phyloP scores from a whole-genome alignment of 176 grass and related monocot species.

The Rhynchospora tenuis region DNA sequence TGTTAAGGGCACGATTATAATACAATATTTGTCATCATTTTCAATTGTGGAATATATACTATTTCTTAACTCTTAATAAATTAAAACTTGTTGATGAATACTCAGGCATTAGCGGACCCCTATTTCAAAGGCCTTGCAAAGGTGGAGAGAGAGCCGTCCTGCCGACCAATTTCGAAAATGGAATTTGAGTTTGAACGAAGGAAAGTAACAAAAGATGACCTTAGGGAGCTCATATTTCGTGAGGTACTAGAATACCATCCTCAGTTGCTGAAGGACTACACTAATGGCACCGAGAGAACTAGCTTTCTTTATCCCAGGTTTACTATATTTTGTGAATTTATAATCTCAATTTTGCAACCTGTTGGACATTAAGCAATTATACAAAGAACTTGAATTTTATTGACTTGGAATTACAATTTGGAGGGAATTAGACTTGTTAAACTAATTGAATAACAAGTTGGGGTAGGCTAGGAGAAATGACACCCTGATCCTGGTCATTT shows the following conservation, averaged over 20 bases:
- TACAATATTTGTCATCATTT: neutral
- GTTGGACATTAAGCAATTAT: neutral
- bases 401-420: neutral
- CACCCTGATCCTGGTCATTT: too few relatives aligned
- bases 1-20: neutral
- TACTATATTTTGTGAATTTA: neutral
- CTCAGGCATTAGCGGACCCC: constrained; percentile 72
- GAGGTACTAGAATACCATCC: constrained; percentile 96
- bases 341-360: constrained; percentile 1
- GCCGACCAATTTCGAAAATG: constrained; percentile 83
- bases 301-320: constrained; percentile 91
- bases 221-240: constrained; percentile 88
- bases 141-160: constrained; percentile 80
- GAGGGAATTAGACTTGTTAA: constrained; percentile 10
- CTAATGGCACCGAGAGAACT: constrained; percentile 45
- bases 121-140: constrained; percentile 86
- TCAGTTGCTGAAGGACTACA: constrained; percentile 68
- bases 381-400: constrained; percentile 4
- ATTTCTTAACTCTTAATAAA: neutral
- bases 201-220: constrained; percentile 79
- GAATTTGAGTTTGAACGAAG: constrained; percentile 94
- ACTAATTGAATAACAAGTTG: neutral
- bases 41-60: neutral
- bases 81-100: neutral
- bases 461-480: too few relatives aligned